Evolutionary conservation across 106 monocot genomes (phyloP).

Genomic region (Hemerocallis citrina): DNA sequence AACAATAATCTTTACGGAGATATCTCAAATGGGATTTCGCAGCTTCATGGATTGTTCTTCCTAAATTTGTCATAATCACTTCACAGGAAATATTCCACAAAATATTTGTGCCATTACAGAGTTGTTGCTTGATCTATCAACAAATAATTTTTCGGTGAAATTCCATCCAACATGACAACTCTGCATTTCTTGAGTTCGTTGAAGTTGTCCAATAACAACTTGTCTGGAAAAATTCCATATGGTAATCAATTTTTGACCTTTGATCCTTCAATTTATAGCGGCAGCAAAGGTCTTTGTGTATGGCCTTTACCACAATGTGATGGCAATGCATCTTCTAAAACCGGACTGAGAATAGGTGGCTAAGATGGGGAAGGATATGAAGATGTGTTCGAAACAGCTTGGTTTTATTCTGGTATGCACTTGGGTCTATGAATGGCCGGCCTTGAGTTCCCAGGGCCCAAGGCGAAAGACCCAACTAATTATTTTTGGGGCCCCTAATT

Average conservation of each 20-base stretch:
- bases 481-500: too few relatives aligned
- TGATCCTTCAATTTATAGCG: not conserved
- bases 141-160: constrained; percentile 1
- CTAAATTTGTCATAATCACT: constrained; percentile 11
- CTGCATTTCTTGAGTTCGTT: constrained; percentile 1
- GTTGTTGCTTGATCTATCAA: constrained; percentile 6
- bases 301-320: too few relatives aligned
- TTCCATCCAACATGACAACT: constrained; percentile 2
- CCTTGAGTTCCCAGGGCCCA: too few relatives aligned
- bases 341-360: too few relatives aligned
- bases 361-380: not conserved
- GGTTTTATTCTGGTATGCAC: not conserved
- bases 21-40: not conserved
- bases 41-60: not conserved
- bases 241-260: constrained; percentile 11
- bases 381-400: too few relatives aligned
- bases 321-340: too few relatives aligned
- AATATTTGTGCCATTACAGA: not conserved
- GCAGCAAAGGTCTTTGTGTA: constrained; percentile 5
- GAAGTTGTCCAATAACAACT: constrained; percentile 8
- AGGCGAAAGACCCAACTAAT: too few relatives aligned
- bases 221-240: constrained; percentile 9
- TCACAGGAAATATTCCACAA: constrained; percentile 3
- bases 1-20: too few relatives aligned
- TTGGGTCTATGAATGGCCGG: too few relatives aligned